Percentiles rank a stretch among this genome's conserved stretches.
Conservation (phyloP, 78 protist genomes). For the Tieghemostelium lacteum region DNA sequence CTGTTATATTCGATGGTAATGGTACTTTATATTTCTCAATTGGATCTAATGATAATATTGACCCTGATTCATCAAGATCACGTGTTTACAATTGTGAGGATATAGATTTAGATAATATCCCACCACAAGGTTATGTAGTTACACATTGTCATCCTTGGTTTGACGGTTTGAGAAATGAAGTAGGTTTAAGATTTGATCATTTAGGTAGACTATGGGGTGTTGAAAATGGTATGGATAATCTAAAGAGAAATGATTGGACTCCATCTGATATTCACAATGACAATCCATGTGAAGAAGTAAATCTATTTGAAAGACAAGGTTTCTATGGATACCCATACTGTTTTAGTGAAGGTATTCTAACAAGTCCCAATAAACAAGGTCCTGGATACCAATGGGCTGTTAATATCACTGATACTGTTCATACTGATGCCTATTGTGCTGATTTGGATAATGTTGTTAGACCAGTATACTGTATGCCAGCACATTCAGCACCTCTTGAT, state of each 20-base stretch:
- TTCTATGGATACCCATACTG: conserved; percentile 54
- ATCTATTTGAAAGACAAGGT: conserved; percentile 2
- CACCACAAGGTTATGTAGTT: background rate
- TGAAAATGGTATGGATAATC: conserved; percentile 48
- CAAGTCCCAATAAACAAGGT: conserved; percentile 6
- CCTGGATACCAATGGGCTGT: background rate
- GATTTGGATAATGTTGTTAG: conserved; percentile 5
- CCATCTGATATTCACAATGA: background rate
- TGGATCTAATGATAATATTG: conserved; percentile 28
- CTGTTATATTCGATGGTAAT: background rate
- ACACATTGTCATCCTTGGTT: background rate
- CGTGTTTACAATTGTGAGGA: conserved; percentile 7
- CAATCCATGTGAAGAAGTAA: conserved; percentile 59
- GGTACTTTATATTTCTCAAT: background rate
- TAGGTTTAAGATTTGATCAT: conserved; percentile 17
- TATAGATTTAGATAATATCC: background rate
- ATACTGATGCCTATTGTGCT: conserved; percentile 20
- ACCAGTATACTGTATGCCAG: conserved; percentile 35
- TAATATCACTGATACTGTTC: background rate
- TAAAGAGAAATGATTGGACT: background rate
- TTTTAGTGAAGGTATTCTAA: conserved; percentile 23
- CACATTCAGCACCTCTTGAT: conserved; percentile 35
- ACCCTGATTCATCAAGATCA: conserved; percentile 7
- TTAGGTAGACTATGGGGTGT: conserved; percentile 52
- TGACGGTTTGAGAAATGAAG: conserved; percentile 52